These are phyloP conservation scores for Ogataea pini DNA, from an alignment of 805 yeast species.

Conservation along the genomic window DNA sequence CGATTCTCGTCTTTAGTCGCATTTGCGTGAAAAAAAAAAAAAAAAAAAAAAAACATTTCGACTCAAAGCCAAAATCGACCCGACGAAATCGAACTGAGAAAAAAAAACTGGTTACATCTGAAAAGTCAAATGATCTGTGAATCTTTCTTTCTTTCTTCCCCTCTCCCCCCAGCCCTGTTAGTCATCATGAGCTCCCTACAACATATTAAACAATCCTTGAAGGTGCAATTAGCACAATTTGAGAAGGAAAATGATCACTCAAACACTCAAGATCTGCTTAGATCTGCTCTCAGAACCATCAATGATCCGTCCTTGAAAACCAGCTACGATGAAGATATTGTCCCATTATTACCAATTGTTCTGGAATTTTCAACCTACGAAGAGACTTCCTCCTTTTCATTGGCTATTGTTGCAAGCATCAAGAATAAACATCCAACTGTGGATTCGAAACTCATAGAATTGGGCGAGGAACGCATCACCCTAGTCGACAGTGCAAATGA, in stretches of 20 bases:
- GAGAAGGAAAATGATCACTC: neutral
- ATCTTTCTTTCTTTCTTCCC: too few species aligned
- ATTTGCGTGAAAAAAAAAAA: too few species aligned
- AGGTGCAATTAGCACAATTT: neutral
- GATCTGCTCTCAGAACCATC: conserved; percentile 1
- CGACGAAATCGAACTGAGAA: too few species aligned
- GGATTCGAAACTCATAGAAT: conserved; percentile 7
- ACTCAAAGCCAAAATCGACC: neutral
- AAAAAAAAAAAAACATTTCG: neutral
- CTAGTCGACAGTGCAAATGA: conserved; percentile 15
- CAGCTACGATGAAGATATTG: neutral
- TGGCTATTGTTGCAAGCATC: conserved; percentile 7
- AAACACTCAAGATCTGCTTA: neutral
- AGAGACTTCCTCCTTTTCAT: neutral
- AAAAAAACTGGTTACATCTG: too few species aligned
- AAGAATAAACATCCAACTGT: neutral
- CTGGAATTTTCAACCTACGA: conserved; percentile 5
- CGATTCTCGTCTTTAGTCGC: too few species aligned
- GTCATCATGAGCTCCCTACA: neutral
- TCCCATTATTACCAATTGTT: neutral
- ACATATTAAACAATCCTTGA: neutral
- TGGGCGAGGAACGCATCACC: conserved; percentile 21
- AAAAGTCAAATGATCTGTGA: too few species aligned
- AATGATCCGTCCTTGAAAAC: neutral
- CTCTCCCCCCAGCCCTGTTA: too few species aligned